Percentiles rank a stretch among this genome's conserved stretches.
Conservation (phyloP, 352 stramenopile genomes). For the Pythium sp. region DNA sequence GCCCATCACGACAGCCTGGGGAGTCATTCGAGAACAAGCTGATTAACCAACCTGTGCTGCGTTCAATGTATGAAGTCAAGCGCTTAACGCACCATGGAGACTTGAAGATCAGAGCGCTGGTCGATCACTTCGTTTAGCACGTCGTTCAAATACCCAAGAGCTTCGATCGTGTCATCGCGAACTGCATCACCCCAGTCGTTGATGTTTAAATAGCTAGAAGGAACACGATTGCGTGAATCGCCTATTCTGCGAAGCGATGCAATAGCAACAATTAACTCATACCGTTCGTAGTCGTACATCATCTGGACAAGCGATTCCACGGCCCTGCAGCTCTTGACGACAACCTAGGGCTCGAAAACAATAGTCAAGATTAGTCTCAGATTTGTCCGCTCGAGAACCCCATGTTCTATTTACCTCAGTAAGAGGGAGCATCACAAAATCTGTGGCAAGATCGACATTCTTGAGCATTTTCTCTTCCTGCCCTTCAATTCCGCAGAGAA, state of each 20-base stretch:
- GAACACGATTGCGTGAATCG: neutral
- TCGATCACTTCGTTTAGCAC: conserved; percentile 79
- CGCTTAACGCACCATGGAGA: conserved; percentile 50
- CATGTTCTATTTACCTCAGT: conserved; percentile 33
- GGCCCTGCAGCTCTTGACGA: conserved; percentile 58
- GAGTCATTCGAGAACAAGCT: neutral
- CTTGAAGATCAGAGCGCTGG: conserved; percentile 64
- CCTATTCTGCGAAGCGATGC: neutral
- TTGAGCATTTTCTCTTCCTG: conserved; percentile 60
- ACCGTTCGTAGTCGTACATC: conserved; percentile 81
- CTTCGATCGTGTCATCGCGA: conserved; percentile 74
- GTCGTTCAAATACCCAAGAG: conserved; percentile 62
- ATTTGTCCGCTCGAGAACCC: neutral
- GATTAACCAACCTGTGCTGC: no score
- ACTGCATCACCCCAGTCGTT: conserved; percentile 77
- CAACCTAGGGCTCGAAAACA: conserved; percentile 33
- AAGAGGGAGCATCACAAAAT: conserved; percentile 60
- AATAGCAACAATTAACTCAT: neutral
- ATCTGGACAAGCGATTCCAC: conserved; percentile 62
- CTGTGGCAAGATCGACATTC: conserved; percentile 40
- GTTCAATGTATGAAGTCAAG: neutral
- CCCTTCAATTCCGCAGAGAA: conserved; percentile 50
- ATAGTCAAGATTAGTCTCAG: neutral
- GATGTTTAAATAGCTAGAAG: conserved; percentile 63
- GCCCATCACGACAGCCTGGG: conserved; percentile 65